phyloP scores from a whole-genome alignment of 2,329 filamentous ascomycete genomes.

The Alternaria angustiovoidea region DNA sequence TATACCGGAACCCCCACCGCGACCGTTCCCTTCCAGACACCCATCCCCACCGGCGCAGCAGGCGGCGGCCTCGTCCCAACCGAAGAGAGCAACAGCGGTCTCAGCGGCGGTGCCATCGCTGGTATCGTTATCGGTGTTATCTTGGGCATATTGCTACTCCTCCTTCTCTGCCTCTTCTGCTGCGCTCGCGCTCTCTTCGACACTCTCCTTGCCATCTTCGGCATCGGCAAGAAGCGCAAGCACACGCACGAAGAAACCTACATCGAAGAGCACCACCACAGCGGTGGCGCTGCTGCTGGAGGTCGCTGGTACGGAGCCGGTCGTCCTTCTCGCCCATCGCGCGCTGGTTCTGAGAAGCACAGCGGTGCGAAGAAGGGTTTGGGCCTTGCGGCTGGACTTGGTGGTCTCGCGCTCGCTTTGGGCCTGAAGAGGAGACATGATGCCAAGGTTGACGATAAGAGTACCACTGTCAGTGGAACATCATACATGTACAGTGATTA shows the following conservation, averaged over 20 bases:
- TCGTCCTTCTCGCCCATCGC: slow-evolving; percentile 44
- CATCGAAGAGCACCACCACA: slow-evolving; percentile 69
- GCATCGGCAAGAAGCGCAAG: slow-evolving; percentile 60
- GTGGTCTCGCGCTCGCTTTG: slow-evolving; percentile 54
- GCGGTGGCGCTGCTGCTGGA: slow-evolving; percentile 65
- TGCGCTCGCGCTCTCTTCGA: slow-evolving; percentile 64
- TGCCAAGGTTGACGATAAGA: slow-evolving; percentile 54
- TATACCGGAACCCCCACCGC: slow-evolving; percentile 56
- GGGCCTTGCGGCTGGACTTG: slow-evolving; percentile 54
- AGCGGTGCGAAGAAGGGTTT: slow-evolving; percentile 45
- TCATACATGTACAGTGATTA: slow-evolving; percentile 57
- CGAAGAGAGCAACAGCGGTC: slow-evolving; percentile 45
- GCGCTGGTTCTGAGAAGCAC: slow-evolving; percentile 45
- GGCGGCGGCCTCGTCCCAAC: slow-evolving; percentile 47
- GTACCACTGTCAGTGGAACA: slow-evolving; percentile 49
- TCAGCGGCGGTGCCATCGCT: slow-evolving; percentile 78
- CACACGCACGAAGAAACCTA: slow-evolving; percentile 65
- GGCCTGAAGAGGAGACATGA: slow-evolving; percentile 57
- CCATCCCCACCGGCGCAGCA: slow-evolving; percentile 62
- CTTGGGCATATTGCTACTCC: slow-evolving; percentile 70
- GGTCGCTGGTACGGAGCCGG: slow-evolving; percentile 60
- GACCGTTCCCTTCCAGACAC: slow-evolving; percentile 59
- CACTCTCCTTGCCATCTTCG: slow-evolving; percentile 67
- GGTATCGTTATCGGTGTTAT: slow-evolving; percentile 81
- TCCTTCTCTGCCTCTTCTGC: slow-evolving; percentile 79